Evolutionary conservation across 352 stramenopile species (phyloP).

Genomic region (Albugo candida): DNA sequence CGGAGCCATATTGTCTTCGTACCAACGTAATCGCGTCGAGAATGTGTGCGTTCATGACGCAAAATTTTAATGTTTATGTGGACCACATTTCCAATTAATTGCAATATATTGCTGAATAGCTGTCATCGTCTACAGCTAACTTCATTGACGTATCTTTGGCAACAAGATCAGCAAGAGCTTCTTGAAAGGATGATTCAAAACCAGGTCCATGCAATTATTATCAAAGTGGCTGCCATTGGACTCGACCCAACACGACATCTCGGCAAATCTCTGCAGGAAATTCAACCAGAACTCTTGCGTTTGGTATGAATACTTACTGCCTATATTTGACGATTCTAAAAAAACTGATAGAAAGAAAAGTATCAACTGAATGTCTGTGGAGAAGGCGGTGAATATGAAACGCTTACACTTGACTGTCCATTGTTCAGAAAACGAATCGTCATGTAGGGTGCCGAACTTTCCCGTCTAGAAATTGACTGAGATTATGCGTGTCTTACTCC

Average conservation of each 20-base stretch:
- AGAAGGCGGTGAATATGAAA: slow-evolving; percentile 99
- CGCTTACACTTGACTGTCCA: slow-evolving; percentile 94
- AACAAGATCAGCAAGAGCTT: slow-evolving; percentile 77
- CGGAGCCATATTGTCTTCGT: slow-evolving; percentile 98
- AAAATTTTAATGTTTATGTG: slow-evolving; percentile 4
- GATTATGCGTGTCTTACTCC: slow-evolving; percentile 1
- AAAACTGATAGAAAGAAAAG: slow-evolving; percentile 54
- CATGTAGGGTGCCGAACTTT: slow-evolving; percentile 24
- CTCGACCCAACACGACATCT: slow-evolving; percentile 74
- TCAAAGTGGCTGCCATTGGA: slow-evolving; percentile 91
- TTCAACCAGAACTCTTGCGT: slow-evolving; percentile 79
- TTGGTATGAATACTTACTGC: slow-evolving; percentile 21
- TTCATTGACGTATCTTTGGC: slow-evolving; percentile 93
- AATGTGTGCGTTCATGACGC: slow-evolving; percentile 48
- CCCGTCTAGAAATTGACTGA: not conserved
- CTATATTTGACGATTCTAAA: not conserved
- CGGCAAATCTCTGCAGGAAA: slow-evolving; percentile 62
- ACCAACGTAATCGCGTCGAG: slow-evolving; percentile 97
- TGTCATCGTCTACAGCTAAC: slow-evolving; percentile 87
- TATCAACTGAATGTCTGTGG: slow-evolving; percentile 97
- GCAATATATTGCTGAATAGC: slow-evolving; percentile 9
- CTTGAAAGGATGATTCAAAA: slow-evolving; percentile 90
- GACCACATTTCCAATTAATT: too few species aligned
- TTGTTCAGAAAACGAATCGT: slow-evolving; percentile 88
- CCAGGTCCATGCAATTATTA: slow-evolving; percentile 88